Evolutionary conservation across 163 green algal species (phyloP).

Genomic region (Scenedesmus sp.): DNA sequence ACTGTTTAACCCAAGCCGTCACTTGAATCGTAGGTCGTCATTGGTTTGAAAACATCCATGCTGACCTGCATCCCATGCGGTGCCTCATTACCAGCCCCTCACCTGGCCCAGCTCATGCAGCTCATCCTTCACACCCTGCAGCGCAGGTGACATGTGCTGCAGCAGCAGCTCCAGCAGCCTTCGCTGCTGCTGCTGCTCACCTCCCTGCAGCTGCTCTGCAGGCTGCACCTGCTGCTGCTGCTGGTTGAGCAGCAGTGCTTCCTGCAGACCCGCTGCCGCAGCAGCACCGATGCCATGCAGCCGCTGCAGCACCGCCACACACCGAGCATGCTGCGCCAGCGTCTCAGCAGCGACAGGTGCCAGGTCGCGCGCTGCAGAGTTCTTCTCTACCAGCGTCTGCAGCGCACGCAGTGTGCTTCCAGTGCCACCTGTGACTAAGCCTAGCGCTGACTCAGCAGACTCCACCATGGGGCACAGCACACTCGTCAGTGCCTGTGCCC

Average conservation of each 20-base stretch:
- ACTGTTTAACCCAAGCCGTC: too few relatives aligned
- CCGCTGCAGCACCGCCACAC: slow-evolving; percentile 1
- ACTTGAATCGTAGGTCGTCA: too few relatives aligned
- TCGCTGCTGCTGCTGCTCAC: slow-evolving; percentile 27
- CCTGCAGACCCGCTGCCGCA: slow-evolving; percentile 27
- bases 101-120: slow-evolving; percentile 52
- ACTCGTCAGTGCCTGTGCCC: neutral
- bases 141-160: slow-evolving; percentile 37
- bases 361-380: slow-evolving; percentile 43
- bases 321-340: neutral
- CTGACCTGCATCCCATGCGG: neutral
- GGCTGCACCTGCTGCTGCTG: neutral
- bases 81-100: neutral
- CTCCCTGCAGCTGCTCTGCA: neutral
- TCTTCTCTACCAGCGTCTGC: slow-evolving; percentile 1
- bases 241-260: neutral
- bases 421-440: neutral
- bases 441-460: slow-evolving; percentile 21
- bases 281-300: slow-evolving; percentile 17
- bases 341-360: neutral
- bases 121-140: slow-evolving; percentile 34
- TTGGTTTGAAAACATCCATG: too few relatives aligned
- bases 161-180: slow-evolving; percentile 30
- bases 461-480: slow-evolving; percentile 26
- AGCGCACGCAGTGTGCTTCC: slow-evolving; percentile 27